These are phyloP conservation scores for Ogataea pini DNA, from an alignment of 805 yeast species.

Conservation along the genomic window DNA sequence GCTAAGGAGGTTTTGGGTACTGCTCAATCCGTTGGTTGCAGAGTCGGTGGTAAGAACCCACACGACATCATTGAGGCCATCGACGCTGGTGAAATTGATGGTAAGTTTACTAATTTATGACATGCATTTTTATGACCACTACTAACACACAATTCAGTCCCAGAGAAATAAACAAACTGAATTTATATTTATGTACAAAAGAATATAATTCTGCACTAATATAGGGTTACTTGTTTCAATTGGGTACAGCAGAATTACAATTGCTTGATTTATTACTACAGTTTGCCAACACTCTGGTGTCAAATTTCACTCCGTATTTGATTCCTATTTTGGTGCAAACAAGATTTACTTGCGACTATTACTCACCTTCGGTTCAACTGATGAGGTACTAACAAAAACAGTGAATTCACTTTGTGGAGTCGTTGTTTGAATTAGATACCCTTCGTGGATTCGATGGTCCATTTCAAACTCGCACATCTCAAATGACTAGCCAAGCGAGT, in stretches of 20 bases:
- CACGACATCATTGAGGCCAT: conserved; percentile 98
- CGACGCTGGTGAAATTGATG: conserved; percentile 96
- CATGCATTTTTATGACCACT: neutral
- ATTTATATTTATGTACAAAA: conserved; percentile 32
- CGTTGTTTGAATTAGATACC: no score
- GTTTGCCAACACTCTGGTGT: conserved; percentile 97
- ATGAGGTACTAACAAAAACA: neutral
- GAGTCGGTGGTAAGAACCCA: conserved; percentile 99
- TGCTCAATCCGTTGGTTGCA: conserved; percentile 99
- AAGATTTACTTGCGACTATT: conserved; percentile 59
- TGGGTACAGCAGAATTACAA: neutral
- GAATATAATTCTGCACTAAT: conserved; percentile 29
- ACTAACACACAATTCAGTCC: conserved; percentile 40
- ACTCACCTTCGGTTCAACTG: conserved; percentile 61
- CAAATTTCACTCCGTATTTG: conserved; percentile 57
- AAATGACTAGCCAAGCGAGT: neutral
- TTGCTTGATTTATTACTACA: conserved; percentile 12
- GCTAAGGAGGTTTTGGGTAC: conserved; percentile 99
- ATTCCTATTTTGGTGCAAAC: conserved; percentile 93
- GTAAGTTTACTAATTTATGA: conserved; percentile 33
- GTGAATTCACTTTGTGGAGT: no score
- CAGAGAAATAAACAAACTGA: conserved; percentile 61
- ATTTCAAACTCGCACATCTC: conserved; percentile 58
- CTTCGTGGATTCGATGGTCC: conserved; percentile 61
- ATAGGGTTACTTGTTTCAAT: conserved; percentile 21